phyloP scores from a whole-genome alignment of 2,329 filamentous ascomycete genomes.

The Fusarium sp. region DNA sequence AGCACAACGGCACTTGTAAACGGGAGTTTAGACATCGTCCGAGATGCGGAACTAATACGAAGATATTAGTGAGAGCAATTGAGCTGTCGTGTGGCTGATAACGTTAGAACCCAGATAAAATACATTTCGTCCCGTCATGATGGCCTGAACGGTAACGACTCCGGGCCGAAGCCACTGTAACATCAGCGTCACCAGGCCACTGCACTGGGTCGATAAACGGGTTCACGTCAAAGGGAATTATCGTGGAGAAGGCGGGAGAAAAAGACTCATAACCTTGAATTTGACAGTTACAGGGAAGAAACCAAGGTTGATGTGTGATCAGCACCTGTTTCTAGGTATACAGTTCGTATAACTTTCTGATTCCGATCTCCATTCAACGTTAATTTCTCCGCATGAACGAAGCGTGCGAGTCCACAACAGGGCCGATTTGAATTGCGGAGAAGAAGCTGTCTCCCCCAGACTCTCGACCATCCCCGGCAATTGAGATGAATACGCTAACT shows the following conservation, averaged over 20 bases:
- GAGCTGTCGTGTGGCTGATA: background rate
- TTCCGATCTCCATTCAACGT: background rate
- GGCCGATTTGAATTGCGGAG: constrained; percentile 31
- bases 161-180: constrained; percentile 3
- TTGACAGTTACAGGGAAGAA: constrained; percentile 3
- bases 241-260: background rate
- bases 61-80: background rate
- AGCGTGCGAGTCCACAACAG: constrained; percentile 18
- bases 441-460: constrained; percentile 21
- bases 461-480: background rate
- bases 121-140: background rate
- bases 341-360: background rate
- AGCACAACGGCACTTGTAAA: constrained; percentile 3
- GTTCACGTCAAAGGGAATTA: background rate
- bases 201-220: constrained; percentile 19
- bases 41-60: background rate
- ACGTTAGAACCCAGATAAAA: background rate
- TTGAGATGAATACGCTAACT: background rate
- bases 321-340: constrained; percentile 16
- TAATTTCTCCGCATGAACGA: constrained; percentile 13
- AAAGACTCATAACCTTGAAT: background rate
- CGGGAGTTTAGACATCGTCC: background rate
- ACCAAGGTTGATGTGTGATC: background rate
- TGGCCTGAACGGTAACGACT: background rate
- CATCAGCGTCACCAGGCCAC: constrained; percentile 23